phyloP scores from a whole-genome alignment of 1,284 basidiomycete species.

The Xerocomus nothofagi region DNA sequence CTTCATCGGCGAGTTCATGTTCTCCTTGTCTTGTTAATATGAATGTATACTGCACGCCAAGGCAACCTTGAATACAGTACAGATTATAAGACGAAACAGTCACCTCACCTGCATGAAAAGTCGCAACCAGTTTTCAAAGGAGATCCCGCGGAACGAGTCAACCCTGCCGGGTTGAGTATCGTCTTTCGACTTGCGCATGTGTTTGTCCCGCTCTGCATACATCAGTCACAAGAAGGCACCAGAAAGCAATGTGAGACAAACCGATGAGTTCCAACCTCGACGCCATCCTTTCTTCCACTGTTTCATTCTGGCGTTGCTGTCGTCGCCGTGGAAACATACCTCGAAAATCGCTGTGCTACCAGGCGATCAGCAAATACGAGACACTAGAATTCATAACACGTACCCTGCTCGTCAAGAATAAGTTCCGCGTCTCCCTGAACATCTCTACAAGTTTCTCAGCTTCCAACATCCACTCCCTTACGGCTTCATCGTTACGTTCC shows the following conservation, averaged over 20 bases:
- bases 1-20: slow-evolving; percentile 73
- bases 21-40: slow-evolving; percentile 67
- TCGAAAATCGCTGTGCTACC: background rate
- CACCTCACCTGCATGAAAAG: slow-evolving; percentile 78
- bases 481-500: slow-evolving; percentile 41
- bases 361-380: background rate
- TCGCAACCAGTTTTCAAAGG: slow-evolving; percentile 83
- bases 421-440: slow-evolving; percentile 81
- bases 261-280: slow-evolving; percentile 66
- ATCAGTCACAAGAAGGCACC: background rate
- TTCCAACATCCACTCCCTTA: slow-evolving; percentile 75
- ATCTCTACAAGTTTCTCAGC: slow-evolving; percentile 80
- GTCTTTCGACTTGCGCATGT: slow-evolving; percentile 39
- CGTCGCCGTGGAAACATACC: slow-evolving; percentile 5
- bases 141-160: slow-evolving; percentile 77
- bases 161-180: slow-evolving; percentile 40
- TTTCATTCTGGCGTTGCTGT: background rate
- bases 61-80: background rate
- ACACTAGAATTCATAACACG: slow-evolving; percentile 23
- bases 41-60: slow-evolving; percentile 72
- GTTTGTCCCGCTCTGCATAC: slow-evolving; percentile 22
- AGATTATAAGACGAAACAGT: background rate
- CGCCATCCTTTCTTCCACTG: slow-evolving; percentile 1
- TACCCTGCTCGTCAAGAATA: slow-evolving; percentile 80
- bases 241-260: background rate